Conservation (phyloP, 2,329 filamentous ascomycete genomes). For the Aspergillus transmontanensis region DNA sequence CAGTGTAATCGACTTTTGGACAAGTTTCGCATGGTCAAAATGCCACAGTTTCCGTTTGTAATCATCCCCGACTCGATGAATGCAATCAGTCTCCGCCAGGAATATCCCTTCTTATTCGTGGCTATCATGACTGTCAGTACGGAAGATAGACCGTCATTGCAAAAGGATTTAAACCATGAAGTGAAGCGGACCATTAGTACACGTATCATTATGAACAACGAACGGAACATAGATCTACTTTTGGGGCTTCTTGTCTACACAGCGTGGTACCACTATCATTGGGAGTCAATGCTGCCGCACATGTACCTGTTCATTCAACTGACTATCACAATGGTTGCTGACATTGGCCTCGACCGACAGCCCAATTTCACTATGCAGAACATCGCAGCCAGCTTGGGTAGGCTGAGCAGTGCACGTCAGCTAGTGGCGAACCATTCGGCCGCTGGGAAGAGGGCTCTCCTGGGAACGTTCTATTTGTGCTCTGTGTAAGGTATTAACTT, state of each 20-base stretch:
- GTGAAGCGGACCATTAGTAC: not conserved
- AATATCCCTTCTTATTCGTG: not conserved
- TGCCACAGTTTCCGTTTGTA: slow-evolving; percentile 15
- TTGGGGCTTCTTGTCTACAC: slow-evolving; percentile 15
- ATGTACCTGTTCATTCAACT: slow-evolving; percentile 14
- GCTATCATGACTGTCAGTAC: not conserved
- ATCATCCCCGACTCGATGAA: not conserved
- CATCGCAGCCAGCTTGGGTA: not conserved
- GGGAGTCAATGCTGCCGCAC: slow-evolving; percentile 3
- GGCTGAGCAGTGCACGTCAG: not conserved
- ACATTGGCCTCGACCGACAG: slow-evolving; percentile 5
- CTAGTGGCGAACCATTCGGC: not conserved
- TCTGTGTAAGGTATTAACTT: not conserved
- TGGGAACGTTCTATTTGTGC: slow-evolving; percentile 15
- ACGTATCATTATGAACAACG: not conserved
- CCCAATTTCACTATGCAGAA: slow-evolving; percentile 4
- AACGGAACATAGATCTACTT: not conserved
- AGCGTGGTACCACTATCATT: slow-evolving; percentile 18
- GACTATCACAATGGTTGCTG: slow-evolving; percentile 8
- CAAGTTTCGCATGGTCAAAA: slow-evolving; percentile 13
- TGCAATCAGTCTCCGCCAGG: not conserved
- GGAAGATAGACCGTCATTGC: not conserved
- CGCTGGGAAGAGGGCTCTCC: slow-evolving; percentile 9
- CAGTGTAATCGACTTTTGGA: slow-evolving; percentile 4
- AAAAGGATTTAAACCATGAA: not conserved